Base-by-base conservation (phyloP, 129 eudicot genomes). In the Oenanthe sinensis region DNA sequence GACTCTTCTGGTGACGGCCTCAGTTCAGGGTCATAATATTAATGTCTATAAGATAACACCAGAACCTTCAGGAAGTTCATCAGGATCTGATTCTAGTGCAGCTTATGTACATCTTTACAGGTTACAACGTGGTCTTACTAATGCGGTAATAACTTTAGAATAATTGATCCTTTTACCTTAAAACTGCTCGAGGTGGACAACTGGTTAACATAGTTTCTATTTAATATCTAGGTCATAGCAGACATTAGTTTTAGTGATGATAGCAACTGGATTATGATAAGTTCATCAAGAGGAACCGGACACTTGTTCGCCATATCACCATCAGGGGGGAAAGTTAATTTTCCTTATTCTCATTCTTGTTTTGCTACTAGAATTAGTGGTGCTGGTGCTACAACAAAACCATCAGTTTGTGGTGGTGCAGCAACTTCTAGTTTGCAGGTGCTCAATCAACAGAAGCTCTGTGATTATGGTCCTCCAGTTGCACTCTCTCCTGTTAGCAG, bases 171-270 rank as follows among this genome's bases (percentile, higher is more conserved):
- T 43, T 43, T 73, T 42, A 33, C 52, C 78, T 81, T 65, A n/a
- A 44, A 65, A 58, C 81, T 45, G 10, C 33, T 74, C 45, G 30
- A 76, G 26, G 37, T 19, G 72, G 15, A 30, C 14, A 37, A 74
- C 0, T 3, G 16, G 12, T 43, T 28, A 52, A 67, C 62, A 72
- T 45, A 28, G 45, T 9, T 16, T 36, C 37, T 28, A 15, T 37
- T 36, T 40, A 84, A 58, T 76, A 50, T 43, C 36, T 88, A 93
- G 98, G 89, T 91, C 72, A 94, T 94, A 74, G 96, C 88, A 81
- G 98, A 94, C 84, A 90, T 94, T 80, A 91, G 97, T 85, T 94
- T 94, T 84, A 94, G 98, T 69, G 90, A 83, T 43, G 96, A 94
- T 63, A 94, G 98, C 83, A 87, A 84, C 36, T 94, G 98, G 98